Conservation (phyloP, 2,329 filamentous ascomycete species). For the Clonostachys chloroleuca region DNA sequence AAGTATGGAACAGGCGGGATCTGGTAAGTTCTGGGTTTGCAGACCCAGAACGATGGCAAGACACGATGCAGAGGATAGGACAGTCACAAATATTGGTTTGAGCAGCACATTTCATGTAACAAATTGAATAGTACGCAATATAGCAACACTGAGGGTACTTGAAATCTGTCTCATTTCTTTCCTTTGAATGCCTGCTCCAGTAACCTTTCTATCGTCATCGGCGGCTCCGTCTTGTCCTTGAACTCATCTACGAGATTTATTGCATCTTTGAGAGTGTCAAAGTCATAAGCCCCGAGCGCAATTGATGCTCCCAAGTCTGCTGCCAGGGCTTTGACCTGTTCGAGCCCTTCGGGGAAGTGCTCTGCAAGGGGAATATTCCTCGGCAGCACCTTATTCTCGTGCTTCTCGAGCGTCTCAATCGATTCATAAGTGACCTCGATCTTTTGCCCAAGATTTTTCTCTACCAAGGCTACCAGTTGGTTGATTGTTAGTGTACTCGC, state of each 20-base stretch:
- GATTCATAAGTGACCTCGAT: conserved; percentile 18
- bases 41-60: too few relatives aligned
- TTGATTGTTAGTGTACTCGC: conserved; percentile 19
- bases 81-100: too few relatives aligned
- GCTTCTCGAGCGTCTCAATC: conserved; percentile 12
- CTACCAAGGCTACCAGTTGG: conserved; percentile 18
- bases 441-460: conserved; percentile 19
- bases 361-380: conserved; percentile 16
- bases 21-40: too few relatives aligned
- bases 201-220: too few relatives aligned
- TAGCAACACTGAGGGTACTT: too few relatives aligned
- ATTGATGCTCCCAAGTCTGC: conserved; percentile 22
- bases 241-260: conserved; percentile 14
- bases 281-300: conserved; percentile 20
- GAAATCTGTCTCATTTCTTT: too few relatives aligned
- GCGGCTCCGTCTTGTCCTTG: conserved; percentile 1
- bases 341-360: conserved; percentile 15
- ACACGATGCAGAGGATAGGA: too few relatives aligned
- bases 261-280: conserved; percentile 8
- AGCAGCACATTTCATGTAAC: too few relatives aligned
- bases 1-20: too few relatives aligned
- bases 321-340: conserved; percentile 14
- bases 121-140: too few relatives aligned
- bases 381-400: conserved; percentile 13
- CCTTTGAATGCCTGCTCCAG: too few relatives aligned